Base-by-base conservation (phyloP, 805 yeast genomes). In the Clavispora phyllophila region DNA sequence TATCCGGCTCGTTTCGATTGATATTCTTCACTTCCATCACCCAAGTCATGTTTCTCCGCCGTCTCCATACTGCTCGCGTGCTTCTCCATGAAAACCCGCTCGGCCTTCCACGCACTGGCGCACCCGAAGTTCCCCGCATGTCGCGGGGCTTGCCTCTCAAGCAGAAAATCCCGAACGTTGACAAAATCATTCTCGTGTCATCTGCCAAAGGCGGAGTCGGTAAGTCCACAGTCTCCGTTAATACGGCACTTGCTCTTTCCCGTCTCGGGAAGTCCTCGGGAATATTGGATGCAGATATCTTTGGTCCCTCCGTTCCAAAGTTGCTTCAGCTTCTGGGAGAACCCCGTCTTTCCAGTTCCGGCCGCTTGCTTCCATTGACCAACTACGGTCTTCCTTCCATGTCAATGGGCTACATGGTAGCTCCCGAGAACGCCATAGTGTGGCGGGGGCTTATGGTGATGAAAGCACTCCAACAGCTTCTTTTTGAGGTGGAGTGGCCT, bases 371-470 rank as follows among this genome's bases (percentile, higher is more conserved):
- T 0, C 96, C 96, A 0, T 60, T 86, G 51, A 59, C 70, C 9
- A 87, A 85, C 56, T 85, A 81, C 49, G 96, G 96, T 0, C 57
- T 87, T 3, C 81, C 84, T 50, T 77, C 89, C 6, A 87, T 87
- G 96, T 86, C 95, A 0, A 87, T 87, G 95, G 96, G 96, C 0
- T 87, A 82, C 54, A 65, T 87, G 50, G 75, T 87, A 2, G 61
- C 73, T 2, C 83, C 83, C 8, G 81, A 76, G 37, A 78, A 80
- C 24, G 83, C 89, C 0, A 74, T 87, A 5, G 91, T 83, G 0
- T 87, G 96, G 96, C 68, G 96, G 41, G 96, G 96, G 0, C 62
- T 87, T 33, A 79, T 87, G 80, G 90, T 87, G 17, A 87, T 84
- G 79, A 87, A 87, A 59, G 96, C 95, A 0, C 60, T 87, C 19